Conservation (phyloP, 2,329 filamentous ascomycete genomes). For the Scleromitrula shiraiana region DNA sequence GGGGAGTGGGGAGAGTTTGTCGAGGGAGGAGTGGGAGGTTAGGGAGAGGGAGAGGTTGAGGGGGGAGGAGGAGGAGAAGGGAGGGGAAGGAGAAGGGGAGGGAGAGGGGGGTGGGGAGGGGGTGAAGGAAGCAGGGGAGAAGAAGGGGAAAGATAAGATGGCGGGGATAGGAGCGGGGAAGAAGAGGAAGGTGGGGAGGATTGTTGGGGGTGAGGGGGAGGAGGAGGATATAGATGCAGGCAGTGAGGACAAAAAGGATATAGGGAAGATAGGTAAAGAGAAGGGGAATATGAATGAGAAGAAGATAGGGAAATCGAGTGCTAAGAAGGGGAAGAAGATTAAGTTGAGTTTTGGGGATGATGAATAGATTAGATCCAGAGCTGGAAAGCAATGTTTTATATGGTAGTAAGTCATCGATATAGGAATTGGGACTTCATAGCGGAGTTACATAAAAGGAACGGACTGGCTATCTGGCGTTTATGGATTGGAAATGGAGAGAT, state of each 20-base stretch:
- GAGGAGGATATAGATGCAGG: constrained; percentile 2
- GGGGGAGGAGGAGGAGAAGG: constrained; percentile 17
- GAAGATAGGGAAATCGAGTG: not conserved
- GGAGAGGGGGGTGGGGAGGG: constrained; percentile 25
- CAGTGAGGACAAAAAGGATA: not conserved
- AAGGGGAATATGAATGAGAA: constrained; percentile 49
- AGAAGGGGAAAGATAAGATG: constrained; percentile 36
- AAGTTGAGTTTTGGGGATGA: constrained; percentile 62
- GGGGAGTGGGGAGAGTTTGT: constrained; percentile 49
- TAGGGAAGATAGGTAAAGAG: constrained; percentile 25
- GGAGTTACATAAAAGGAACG: too few relatives aligned
- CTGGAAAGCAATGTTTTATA: too few relatives aligned
- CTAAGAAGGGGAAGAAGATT: constrained; percentile 46
- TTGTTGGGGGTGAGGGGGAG: constrained; percentile 35
- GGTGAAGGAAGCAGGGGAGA: constrained; percentile 36
- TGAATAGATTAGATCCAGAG: too few relatives aligned
- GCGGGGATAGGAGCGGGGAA: constrained; percentile 38
- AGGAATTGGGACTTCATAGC: not conserved
- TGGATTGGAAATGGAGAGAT: not conserved
- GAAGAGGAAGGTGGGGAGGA: constrained; percentile 48
- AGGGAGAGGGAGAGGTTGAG: constrained; percentile 25
- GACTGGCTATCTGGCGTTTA: too few relatives aligned
- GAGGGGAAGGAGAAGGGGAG: not conserved
- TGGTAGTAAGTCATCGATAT: not conserved
- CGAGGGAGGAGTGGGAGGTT: constrained; percentile 31